Conservation (phyloP, 2,329 filamentous ascomycete genomes). For the Cadophora sp. region DNA sequence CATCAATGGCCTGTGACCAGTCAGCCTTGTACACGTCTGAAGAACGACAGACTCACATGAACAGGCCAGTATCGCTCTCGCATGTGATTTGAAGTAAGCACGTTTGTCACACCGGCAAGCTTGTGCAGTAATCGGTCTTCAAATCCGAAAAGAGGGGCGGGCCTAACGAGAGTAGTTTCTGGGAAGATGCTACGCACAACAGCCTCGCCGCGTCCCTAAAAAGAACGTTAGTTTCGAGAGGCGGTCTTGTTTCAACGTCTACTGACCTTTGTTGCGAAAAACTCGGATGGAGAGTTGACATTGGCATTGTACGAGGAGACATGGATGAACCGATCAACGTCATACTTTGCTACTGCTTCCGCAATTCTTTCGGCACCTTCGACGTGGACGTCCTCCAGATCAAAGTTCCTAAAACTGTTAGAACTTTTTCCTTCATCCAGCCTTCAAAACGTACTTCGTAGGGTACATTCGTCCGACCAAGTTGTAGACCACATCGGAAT, state of each 20-base stretch:
- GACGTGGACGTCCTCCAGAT: conserved; percentile 89
- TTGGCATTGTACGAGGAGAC: conserved; percentile 94
- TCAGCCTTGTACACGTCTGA: background rate
- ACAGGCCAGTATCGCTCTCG: conserved; percentile 90
- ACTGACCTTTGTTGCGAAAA: conserved; percentile 85
- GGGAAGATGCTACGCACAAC: conserved; percentile 89
- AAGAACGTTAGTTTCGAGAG: conserved; percentile 19
- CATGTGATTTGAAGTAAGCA: conserved; percentile 93
- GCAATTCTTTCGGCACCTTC: conserved; percentile 92
- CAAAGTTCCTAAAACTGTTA: conserved; percentile 79
- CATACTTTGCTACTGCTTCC: conserved; percentile 95
- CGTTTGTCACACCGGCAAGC: conserved; percentile 79
- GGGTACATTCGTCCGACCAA: conserved; percentile 92
- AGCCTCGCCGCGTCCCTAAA: conserved; percentile 78
- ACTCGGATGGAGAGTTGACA: conserved; percentile 81
- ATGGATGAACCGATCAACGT: conserved; percentile 95
- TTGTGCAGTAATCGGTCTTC: conserved; percentile 91
- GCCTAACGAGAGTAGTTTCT: conserved; percentile 95
- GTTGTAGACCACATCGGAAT: conserved; percentile 98
- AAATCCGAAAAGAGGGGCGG: conserved; percentile 91
- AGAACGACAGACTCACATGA: conserved; percentile 64
- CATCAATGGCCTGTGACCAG: conserved; percentile 74
- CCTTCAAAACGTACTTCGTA: conserved; percentile 74
- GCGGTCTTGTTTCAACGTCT: background rate
- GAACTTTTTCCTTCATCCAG: conserved; percentile 21